Conservation (phyloP, 305 asterid genomes). For the Withania somnifera region DNA sequence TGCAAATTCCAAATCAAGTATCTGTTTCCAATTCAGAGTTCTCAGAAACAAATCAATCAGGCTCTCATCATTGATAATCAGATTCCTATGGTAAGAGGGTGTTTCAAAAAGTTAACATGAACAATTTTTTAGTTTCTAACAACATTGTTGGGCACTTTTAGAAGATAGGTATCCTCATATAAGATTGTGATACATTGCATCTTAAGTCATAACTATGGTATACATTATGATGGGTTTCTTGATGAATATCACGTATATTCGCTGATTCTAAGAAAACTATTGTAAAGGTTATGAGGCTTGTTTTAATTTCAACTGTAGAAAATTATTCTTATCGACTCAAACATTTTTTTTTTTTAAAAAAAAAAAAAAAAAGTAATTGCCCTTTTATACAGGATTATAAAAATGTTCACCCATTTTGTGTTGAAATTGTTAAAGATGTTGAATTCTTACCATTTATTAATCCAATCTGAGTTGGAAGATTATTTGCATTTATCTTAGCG, state of each 20-base stretch:
- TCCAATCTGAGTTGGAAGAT: too few relatives aligned
- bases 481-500: too few relatives aligned
- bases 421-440: background rate
- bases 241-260: background rate
- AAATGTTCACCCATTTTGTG: background rate
- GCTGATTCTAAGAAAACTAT: background rate
- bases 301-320: background rate
- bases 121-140: background rate
- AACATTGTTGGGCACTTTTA: background rate
- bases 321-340: background rate
- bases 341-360: background rate
- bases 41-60: background rate
- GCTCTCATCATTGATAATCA: background rate
- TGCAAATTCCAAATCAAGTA: background rate
- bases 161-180: background rate
- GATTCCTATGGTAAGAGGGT: background rate
- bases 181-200: background rate
- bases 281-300: background rate
- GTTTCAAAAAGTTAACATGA: background rate
- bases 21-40: background rate
- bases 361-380: too few relatives aligned
- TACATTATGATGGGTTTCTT: background rate
- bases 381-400: background rate
- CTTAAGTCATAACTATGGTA: background rate
- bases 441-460: too few relatives aligned